These are phyloP conservation scores for Alternaria gansuensis DNA, from an alignment of 2,329 filamentous ascomycete genomes.

Conservation along the genomic window DNA sequence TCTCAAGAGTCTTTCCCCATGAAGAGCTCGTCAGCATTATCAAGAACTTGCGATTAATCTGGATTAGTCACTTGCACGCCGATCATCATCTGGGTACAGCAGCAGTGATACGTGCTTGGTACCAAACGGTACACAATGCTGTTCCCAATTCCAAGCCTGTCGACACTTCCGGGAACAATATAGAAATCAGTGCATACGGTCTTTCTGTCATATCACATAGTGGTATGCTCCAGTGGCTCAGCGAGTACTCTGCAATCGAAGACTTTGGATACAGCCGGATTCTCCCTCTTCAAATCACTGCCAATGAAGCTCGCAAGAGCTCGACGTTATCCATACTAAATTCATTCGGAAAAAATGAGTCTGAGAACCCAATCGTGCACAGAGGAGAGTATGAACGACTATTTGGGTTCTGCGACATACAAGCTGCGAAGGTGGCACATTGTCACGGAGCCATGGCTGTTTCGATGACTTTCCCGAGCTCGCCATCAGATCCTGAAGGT, in stretches of 20 bases:
- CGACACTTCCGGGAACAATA: conserved; percentile 28
- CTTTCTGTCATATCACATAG: conserved; percentile 70
- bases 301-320: conserved; percentile 30
- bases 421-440: conserved; percentile 75
- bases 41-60: conserved; percentile 80
- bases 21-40: conserved; percentile 75
- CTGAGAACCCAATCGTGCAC: conserved; percentile 18
- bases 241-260: conserved; percentile 81
- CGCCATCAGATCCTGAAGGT: conserved; percentile 21
- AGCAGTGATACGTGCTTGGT: conserved; percentile 85
- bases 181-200: conserved; percentile 44
- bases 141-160: conserved; percentile 40
- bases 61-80: conserved; percentile 95
- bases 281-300: conserved; percentile 59
- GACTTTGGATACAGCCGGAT: conserved; percentile 74
- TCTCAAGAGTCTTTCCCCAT: conserved; percentile 75
- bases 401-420: conserved; percentile 72
- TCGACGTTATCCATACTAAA: conserved; percentile 42
- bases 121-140: conserved; percentile 63
- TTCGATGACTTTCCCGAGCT: conserved; percentile 76
- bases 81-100: conserved; percentile 91
- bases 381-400: conserved; percentile 54
- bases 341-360: conserved; percentile 23
- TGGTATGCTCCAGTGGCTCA: conserved; percentile 77
- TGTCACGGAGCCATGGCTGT: conserved; percentile 81